phyloP scores from a whole-genome alignment of 2,329 filamentous ascomycete species.

The Apiospora pterosperma region DNA sequence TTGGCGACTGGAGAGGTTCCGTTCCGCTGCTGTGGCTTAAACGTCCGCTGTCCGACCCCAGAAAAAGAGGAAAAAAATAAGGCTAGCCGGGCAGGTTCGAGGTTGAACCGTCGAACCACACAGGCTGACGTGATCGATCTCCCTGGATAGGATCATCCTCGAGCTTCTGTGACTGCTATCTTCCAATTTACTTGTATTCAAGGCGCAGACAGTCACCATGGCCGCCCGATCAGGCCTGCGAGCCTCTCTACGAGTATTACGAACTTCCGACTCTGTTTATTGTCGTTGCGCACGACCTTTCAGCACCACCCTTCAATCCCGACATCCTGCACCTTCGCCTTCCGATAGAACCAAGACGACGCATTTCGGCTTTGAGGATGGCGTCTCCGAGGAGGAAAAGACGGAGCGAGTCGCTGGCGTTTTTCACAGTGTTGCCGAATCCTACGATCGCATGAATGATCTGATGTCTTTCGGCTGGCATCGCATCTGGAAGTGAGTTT shows the following conservation, averaged over 20 bases:
- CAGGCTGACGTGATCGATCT: background rate
- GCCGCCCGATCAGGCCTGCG: constrained; percentile 22
- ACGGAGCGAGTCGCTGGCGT: constrained; percentile 70
- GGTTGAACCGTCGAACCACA: background rate
- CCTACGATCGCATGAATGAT: constrained; percentile 98
- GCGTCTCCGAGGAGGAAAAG: constrained; percentile 78
- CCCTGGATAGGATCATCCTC: background rate
- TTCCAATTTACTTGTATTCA: background rate
- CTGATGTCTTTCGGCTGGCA: constrained; percentile 98
- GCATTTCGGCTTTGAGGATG: constrained; percentile 83
- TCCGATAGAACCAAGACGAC: constrained; percentile 49
- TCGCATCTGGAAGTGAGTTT: constrained; percentile 80
- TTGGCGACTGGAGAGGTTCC: no score
- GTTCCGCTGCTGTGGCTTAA: no score
- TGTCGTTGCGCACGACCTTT: constrained; percentile 14
- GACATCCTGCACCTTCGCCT: constrained; percentile 15
- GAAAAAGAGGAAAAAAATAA: background rate
- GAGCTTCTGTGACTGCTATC: background rate
- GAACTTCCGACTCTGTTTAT: constrained; percentile 7
- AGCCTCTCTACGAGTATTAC: constrained; percentile 18
- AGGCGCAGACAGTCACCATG: constrained; percentile 18
- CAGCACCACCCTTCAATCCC: constrained; percentile 17
- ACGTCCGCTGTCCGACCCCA: background rate
- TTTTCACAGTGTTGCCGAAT: constrained; percentile 91
- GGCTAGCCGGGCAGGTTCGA: background rate